Percentiles rank a stretch among this genome's conserved stretches.
These are phyloP conservation scores for Rhinocladiella mackenziei DNA, from an alignment of 2,329 filamentous ascomycete species.

Conservation along the genomic window DNA sequence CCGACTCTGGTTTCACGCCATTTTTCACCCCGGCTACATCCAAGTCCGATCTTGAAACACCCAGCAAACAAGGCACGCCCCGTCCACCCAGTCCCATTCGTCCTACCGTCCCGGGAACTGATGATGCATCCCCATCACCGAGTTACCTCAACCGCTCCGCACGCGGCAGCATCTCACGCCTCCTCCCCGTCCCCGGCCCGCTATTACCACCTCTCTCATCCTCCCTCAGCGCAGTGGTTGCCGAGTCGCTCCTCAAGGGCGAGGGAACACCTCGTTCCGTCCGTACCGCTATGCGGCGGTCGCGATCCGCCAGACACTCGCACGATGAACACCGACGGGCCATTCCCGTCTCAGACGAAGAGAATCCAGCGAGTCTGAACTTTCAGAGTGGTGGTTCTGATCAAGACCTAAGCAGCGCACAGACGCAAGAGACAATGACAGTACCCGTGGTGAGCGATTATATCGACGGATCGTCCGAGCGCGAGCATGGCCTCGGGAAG, in stretches of 20 bases:
- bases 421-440: conserved; percentile 15
- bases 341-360: conserved; percentile 10
- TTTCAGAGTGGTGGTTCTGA: conserved; percentile 9
- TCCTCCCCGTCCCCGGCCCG: conserved; percentile 54
- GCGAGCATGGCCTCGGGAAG: neutral
- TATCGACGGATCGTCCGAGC: no score
- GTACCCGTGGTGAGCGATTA: no score
- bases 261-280: conserved; percentile 36
- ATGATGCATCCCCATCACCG: conserved; percentile 29
- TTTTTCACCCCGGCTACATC: conserved; percentile 26
- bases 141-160: conserved; percentile 36
- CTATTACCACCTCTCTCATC: conserved; percentile 59
- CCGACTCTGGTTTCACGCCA: conserved; percentile 16
- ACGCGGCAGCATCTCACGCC: conserved; percentile 42
- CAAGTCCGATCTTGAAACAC: conserved; percentile 20
- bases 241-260: conserved; percentile 59
- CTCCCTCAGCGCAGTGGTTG: conserved; percentile 60
- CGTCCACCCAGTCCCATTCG: conserved; percentile 22
- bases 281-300: conserved; percentile 18
- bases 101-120: conserved; percentile 7
- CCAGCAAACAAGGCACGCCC: conserved; percentile 18
- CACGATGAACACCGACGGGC: conserved; percentile 14
- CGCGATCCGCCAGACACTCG: conserved; percentile 18
- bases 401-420: conserved; percentile 10
- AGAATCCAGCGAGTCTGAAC: conserved; percentile 7